These are phyloP conservation scores for Datisca glomerata DNA, from an alignment of 306 rosid genomes.

Conservation along the genomic window DNA sequence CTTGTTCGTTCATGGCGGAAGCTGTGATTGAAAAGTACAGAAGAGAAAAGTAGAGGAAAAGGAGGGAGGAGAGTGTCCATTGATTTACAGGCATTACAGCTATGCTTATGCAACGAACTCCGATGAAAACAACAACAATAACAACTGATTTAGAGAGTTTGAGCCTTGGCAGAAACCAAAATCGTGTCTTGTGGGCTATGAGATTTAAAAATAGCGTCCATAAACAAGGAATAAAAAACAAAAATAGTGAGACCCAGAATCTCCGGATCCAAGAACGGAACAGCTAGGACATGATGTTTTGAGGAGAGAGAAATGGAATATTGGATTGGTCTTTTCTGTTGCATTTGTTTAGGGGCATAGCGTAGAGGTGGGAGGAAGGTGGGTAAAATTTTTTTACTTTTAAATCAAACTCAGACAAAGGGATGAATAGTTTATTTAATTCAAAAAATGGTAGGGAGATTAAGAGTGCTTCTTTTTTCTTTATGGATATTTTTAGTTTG, in stretches of 20 bases:
- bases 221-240: conserved; percentile 4
- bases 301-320: conserved; percentile 48
- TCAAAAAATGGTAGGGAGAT: too few species aligned
- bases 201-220: conserved; percentile 11
- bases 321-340: conserved; percentile 34
- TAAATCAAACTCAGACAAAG: conserved; percentile 9
- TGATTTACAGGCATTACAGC: conserved; percentile 87
- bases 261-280: conserved; percentile 83
- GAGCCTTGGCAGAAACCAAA: conserved; percentile 84
- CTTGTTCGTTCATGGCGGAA: conserved; percentile 62
- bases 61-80: conserved; percentile 42
- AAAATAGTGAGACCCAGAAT: conserved; percentile 45
- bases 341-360: conserved; percentile 43
- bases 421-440: conserved; percentile 31
- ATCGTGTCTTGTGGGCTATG: conserved; percentile 76
- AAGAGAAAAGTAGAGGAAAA: conserved; percentile 23
- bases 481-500: too few species aligned
- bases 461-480: too few species aligned
- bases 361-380: conserved; percentile 35
- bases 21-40: conserved; percentile 16
- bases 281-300: conserved; percentile 84
- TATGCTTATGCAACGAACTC: conserved; percentile 44
- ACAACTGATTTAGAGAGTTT: conserved; percentile 23
- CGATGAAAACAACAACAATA: conserved; percentile 29
- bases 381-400: conserved; percentile 34